Conservation (phyloP, 495 filamentous ascomycete species). For the Cairneyella variabilis region DNA sequence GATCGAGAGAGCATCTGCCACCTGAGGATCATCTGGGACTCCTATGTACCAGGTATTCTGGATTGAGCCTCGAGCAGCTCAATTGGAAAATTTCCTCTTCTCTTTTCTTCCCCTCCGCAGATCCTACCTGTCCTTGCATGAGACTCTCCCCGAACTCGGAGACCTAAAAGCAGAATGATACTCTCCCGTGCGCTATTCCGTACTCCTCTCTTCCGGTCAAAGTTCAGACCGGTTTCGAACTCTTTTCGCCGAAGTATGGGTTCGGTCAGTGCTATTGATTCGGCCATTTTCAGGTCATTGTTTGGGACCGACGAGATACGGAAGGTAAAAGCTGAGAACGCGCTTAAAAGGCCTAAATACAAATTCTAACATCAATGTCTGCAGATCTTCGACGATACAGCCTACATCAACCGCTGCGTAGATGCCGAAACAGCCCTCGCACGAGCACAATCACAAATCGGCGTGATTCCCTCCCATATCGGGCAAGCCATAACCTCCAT, state of each 20-base stretch:
- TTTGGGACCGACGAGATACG: conserved; percentile 51
- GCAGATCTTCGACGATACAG: conserved; percentile 44
- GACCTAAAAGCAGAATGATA: background rate
- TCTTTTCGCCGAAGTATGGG: conserved; percentile 3
- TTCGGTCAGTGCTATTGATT: conserved; percentile 46
- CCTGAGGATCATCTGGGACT: too few species aligned
- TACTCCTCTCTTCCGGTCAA: conserved; percentile 1
- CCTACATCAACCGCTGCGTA: conserved; percentile 44
- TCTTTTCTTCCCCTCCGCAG: too few species aligned
- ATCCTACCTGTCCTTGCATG: too few species aligned
- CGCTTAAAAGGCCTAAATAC: background rate
- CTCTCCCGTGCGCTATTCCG: background rate
- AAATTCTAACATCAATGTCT: conserved; percentile 2
- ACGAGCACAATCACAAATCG: conserved; percentile 38
- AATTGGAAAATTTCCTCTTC: too few species aligned
- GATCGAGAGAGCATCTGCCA: too few species aligned
- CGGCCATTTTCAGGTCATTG: conserved; percentile 43
- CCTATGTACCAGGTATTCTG: too few species aligned
- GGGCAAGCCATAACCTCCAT: conserved; percentile 36
- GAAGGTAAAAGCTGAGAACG: conserved; percentile 28
- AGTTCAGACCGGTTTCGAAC: background rate
- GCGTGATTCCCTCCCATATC: conserved; percentile 42
- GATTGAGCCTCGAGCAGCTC: too few species aligned
- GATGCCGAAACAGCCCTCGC: conserved; percentile 49
- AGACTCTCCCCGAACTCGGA: background rate